Conservation (phyloP, 805 yeast species). For the Zygosaccharomyces rouxii region DNA sequence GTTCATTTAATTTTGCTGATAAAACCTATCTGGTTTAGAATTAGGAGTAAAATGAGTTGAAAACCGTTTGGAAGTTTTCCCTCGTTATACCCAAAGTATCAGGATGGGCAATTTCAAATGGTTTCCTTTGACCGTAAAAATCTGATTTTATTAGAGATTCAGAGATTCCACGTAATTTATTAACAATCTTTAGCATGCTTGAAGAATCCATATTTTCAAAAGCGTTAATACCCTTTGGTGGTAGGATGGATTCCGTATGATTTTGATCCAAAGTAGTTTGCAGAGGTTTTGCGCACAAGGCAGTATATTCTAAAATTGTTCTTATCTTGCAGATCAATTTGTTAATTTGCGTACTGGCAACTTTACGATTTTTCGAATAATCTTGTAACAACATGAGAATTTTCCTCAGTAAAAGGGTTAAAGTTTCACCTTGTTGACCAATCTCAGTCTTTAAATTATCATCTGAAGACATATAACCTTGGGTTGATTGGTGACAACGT, state of each 20-base stretch:
- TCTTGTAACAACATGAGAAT: conserved; percentile 28
- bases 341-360: conserved; percentile 16
- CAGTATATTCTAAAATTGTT: conserved; percentile 18
- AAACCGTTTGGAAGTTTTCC: conserved; percentile 18
- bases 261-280: conserved; percentile 10
- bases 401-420: conserved; percentile 23
- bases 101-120: conserved; percentile 15
- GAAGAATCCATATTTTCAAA: conserved; percentile 20
- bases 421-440: conserved; percentile 17
- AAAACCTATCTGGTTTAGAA: background rate
- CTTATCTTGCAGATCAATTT: conserved; percentile 19
- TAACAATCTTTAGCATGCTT: conserved; percentile 15
- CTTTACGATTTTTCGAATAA: conserved; percentile 31
- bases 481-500: conserved; percentile 14
- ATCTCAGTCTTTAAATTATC: conserved; percentile 9
- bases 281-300: conserved; percentile 8
- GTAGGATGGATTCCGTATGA: background rate
- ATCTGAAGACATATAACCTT: background rate
- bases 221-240: conserved; percentile 11
- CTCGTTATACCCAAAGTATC: conserved; percentile 25
- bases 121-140: conserved; percentile 25
- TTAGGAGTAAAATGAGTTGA: conserved; percentile 18
- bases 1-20: background rate
- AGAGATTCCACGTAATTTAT: conserved; percentile 26
- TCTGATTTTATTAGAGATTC: conserved; percentile 32